phyloP scores from a whole-genome alignment of 495 filamentous ascomycete species.

The Penicillium paxilli region DNA sequence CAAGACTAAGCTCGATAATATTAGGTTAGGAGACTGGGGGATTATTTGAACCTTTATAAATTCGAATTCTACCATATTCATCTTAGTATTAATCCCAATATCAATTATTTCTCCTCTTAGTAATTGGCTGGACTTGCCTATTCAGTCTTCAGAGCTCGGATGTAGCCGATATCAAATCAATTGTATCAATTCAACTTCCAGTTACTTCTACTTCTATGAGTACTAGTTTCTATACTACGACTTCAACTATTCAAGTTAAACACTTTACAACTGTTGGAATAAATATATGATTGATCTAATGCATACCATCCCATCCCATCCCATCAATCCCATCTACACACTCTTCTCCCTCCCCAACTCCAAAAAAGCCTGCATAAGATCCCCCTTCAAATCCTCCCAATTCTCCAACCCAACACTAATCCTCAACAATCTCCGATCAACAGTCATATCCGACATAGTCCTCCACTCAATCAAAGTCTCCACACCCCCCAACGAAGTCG shows the following conservation, averaged over 20 bases:
- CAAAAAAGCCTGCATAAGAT: slow-evolving; percentile 68
- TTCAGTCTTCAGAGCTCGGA: too few species aligned
- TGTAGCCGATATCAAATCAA: too few species aligned
- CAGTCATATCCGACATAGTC: slow-evolving; percentile 74
- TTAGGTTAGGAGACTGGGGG: too few species aligned
- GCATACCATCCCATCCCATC: neutral
- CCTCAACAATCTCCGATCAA: slow-evolving; percentile 73
- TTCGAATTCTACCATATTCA: too few species aligned
- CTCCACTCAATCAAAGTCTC: slow-evolving; percentile 78
- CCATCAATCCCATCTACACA: neutral
- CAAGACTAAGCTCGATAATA: too few species aligned
- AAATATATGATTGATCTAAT: neutral
- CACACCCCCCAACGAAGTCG: slow-evolving; percentile 89
- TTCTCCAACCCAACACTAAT: slow-evolving; percentile 85
- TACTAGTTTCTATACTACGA: neutral
- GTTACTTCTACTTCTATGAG: neutral
- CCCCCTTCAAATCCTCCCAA: slow-evolving; percentile 79
- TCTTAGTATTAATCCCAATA: too few species aligned
- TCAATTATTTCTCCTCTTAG: too few species aligned
- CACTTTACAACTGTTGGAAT: neutral
- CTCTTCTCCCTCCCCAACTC: slow-evolving; percentile 18
- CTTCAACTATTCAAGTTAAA: neutral
- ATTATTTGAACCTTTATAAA: too few species aligned
- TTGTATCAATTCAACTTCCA: neutral
- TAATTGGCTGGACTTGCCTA: neutral